A percentile compares a stretch with the other conserved stretches of the same genome.
Evolutionary conservation across 768 basidiomycete species (phyloP).

Genomic region (Suillus subalutaceus): DNA sequence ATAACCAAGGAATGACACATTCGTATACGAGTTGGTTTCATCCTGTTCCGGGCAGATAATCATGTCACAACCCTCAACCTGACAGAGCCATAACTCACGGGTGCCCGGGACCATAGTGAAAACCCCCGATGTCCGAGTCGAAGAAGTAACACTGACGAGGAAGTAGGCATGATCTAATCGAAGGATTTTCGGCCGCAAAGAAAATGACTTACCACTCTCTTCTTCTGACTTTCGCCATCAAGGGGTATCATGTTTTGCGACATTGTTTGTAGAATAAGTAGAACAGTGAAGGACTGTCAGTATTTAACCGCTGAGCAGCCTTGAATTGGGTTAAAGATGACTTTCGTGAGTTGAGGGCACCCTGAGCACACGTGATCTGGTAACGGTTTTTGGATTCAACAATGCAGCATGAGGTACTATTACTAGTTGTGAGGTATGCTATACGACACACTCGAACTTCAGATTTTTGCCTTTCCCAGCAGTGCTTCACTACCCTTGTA

Average conservation of each 20-base stretch:
- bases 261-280: conserved; percentile 23
- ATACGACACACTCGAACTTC: conserved; percentile 16
- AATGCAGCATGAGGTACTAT: not conserved
- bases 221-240: conserved; percentile 75
- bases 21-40: conserved; percentile 97
- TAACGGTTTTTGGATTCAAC: not conserved
- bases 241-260: conserved; percentile 57
- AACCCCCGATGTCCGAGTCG: conserved; percentile 98
- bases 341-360: not conserved
- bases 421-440: conserved; percentile 4
- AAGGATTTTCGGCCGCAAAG: conserved; percentile 9
- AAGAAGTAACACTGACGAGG: conserved; percentile 92
- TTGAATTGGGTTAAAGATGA: not conserved
- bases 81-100: conserved; percentile 55
- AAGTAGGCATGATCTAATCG: conserved; percentile 11
- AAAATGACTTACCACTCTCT: conserved; percentile 75
- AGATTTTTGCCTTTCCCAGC: conserved; percentile 69
- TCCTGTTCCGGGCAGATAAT: conserved; percentile 45
- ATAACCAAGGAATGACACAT: conserved; percentile 99
- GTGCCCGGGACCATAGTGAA: conserved; percentile 98
- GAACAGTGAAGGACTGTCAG: not conserved
- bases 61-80: conserved; percentile 2
- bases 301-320: not conserved
- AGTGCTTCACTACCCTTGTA: conserved; percentile 69
- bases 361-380: not conserved